Evolutionary conservation across 768 basidiomycete genomes (phyloP).

Genomic region (Suillus cothurnatus): DNA sequence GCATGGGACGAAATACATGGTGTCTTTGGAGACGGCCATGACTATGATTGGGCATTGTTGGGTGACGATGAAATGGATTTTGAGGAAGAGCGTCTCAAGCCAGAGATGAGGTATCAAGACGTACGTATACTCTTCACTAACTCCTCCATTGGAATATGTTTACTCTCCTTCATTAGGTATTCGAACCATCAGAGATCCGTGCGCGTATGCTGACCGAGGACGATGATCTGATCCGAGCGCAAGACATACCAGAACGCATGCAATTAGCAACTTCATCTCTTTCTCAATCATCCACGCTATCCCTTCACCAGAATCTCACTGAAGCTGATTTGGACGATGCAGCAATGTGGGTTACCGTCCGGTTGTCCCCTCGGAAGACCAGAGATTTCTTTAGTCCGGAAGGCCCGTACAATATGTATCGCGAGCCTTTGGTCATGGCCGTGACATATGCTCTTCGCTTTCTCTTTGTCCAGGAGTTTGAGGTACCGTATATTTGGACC

Average conservation of each 20-base stretch:
- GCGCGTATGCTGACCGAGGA: conserved; percentile 88
- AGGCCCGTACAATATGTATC: conserved; percentile 60
- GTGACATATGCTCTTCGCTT: conserved; percentile 79
- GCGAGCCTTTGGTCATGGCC: conserved; percentile 71
- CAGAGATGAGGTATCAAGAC: conserved; percentile 84
- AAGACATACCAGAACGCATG: conserved; percentile 95
- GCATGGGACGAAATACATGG: conserved; percentile 96
- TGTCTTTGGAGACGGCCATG: conserved; percentile 95
- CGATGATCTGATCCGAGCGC: conserved; percentile 87
- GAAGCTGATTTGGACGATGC: conserved; percentile 79
- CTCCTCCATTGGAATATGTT: conserved; percentile 6
- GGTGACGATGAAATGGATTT: conserved; percentile 67
- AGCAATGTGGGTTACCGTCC: conserved; percentile 85
- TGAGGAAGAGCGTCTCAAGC: conserved; percentile 57
- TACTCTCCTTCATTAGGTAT: conserved; percentile 61
- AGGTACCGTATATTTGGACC: conserved; percentile 94
- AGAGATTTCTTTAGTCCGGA: conserved; percentile 71
- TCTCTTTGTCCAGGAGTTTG: conserved; percentile 85
- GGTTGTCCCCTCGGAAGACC: conserved; percentile 70
- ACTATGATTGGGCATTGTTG: conserved; percentile 92
- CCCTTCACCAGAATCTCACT: conserved; percentile 62
- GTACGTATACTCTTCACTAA: conserved; percentile 42
- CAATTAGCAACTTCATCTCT: conserved; percentile 86
- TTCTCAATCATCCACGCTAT: conserved; percentile 63
- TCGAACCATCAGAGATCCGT: conserved; percentile 95